A percentile compares a stretch with the other conserved stretches of the same genome.
Evolutionary conservation across 2,329 filamentous ascomycete genomes (phyloP).

Genomic region (Raffaelea albimanens): DNA sequence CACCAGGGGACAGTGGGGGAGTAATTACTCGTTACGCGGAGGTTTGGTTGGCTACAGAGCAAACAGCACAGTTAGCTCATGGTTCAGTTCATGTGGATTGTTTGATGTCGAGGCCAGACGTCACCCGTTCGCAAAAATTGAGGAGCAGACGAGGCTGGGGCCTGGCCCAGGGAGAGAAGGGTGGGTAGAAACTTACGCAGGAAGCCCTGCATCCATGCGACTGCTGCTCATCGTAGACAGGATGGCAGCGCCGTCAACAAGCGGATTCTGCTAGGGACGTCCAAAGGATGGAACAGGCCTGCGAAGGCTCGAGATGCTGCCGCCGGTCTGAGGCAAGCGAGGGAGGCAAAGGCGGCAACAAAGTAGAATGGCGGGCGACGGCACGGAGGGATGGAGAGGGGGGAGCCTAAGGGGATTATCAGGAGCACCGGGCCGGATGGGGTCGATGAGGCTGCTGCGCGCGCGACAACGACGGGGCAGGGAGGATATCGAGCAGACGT

Average conservation of each 20-base stretch:
- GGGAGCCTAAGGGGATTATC: too few species aligned
- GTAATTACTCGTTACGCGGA: constrained; percentile 84
- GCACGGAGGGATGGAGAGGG: too few species aligned
- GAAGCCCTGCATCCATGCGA: constrained; percentile 51
- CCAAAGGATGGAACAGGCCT: background rate
- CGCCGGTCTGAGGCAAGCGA: too few species aligned
- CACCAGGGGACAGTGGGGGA: constrained; percentile 9
- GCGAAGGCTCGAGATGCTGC: too few species aligned
- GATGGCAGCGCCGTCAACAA: background rate
- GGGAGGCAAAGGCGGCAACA: too few species aligned
- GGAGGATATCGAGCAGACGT: background rate
- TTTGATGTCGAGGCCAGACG: too few species aligned
- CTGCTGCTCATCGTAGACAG: constrained; percentile 29
- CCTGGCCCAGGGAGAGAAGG: background rate
- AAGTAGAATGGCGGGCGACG: background rate
- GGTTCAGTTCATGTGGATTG: background rate
- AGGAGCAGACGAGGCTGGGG: background rate
- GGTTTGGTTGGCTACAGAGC: constrained; percentile 61
- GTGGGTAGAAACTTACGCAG: constrained; percentile 41
- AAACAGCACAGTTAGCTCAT: constrained; percentile 5
- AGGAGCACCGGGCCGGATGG: too few species aligned
- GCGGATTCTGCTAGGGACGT: background rate
- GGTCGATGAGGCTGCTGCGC: too few species aligned
- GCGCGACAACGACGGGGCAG: background rate
- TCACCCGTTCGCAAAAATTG: too few species aligned